Evolutionary conservation across 2,329 filamentous ascomycete species (phyloP), one percentile per base, ranked within the genome.

Genomic region (Scedosporium boydii): DNA sequence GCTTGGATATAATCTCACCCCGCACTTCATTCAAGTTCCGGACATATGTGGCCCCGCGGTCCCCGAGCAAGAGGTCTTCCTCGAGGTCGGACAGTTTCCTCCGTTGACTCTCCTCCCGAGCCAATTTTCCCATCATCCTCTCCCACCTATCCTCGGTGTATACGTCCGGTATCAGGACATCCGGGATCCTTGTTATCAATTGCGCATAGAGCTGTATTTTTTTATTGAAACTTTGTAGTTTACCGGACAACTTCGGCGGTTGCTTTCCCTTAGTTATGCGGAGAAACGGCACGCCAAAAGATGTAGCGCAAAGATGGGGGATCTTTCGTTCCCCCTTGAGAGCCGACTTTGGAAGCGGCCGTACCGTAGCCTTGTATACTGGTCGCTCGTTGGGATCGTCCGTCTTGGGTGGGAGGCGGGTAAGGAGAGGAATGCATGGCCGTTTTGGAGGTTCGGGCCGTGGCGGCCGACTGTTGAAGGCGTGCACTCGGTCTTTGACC

Each of bases 211-310:
- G 70, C 53, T 78, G 72, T n/a, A 80, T 79, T 46, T 74, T 70
- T 3, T 69, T 64, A 18, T 81, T 71, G 67, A 83, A 84, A 59
- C 82, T 75, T 9, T 78, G 75, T 2, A 93, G 68, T 16, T 87
- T 78, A 7, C 81, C 75, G n/a, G 79, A 82, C 21, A 93, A 72
- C n/a, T 74, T 73, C 0, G 70, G 69, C 2, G 87, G 81, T 71
- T 92, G 87, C 4, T 86, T 4, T 38, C 34, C 86, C 71, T 88
- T 89, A 65, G 76, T 80, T 55, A 87, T 73, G 42, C 89, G 84
- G 29, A 93, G 71, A 68, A 92, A 88, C 0, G 88, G 83, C 26
- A 86, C 73, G 27, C 78, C 79, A 48, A 79, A 77, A 2, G 85
- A 78, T 3, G 82, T 79, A 38, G 81, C 75, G 44, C 70, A 71